Evolutionary conservation across 805 yeast genomes (phyloP), one percentile per base, ranked within the genome.

Genomic region (Zygoascus biomembranicola): DNA sequence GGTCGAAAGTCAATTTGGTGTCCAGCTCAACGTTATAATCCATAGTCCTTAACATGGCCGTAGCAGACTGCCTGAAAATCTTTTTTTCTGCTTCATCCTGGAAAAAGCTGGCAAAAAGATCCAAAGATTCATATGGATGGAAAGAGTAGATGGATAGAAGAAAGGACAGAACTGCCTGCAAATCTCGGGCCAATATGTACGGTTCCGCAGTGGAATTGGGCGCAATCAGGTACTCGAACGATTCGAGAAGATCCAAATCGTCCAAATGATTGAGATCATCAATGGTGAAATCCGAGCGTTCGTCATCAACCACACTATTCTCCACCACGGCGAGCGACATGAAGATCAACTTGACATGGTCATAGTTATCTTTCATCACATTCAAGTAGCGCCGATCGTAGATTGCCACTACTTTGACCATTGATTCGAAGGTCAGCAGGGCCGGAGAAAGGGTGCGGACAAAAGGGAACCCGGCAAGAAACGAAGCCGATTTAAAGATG

Each of bases 381-480:
- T 68, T 65, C 53, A 61, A 59, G 51, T 71, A 73, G 44, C 79
- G 68, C 1, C 78, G 78, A 13, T 67, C 65, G 57, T 75, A 73
- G 5, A 83, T 53, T 11, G 78, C 66, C 0, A 75, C 63, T 4
- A 79, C 72, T 57, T 80, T 76, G 13, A 75, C 54, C 44, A 80
- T 53, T 2, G 75, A 76, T 2, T 70, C 67, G 2, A 69, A 68
- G 1, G 71, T 66, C 8, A 79, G 62, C 2, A 68, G 59, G 10
- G 63, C 64, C 5, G 60, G 63, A 32, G 59, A 49, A 8, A 63
- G 57, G 16, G 70, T 71, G 20, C 68, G 64, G 8, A 80, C 54
- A 51, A 80, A 72, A 0, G 87, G 87, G 59, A 76, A 78, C 28
- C 69, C 68, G 0, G 80, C 74, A 31, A 84, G 52, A 5, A 73